A percentile compares a stretch with the other conserved stretches of the same genome.
These are phyloP conservation scores for Fusarium beomiforme DNA, from an alignment of 2,329 filamentous ascomycete genomes.

Conservation along the genomic window DNA sequence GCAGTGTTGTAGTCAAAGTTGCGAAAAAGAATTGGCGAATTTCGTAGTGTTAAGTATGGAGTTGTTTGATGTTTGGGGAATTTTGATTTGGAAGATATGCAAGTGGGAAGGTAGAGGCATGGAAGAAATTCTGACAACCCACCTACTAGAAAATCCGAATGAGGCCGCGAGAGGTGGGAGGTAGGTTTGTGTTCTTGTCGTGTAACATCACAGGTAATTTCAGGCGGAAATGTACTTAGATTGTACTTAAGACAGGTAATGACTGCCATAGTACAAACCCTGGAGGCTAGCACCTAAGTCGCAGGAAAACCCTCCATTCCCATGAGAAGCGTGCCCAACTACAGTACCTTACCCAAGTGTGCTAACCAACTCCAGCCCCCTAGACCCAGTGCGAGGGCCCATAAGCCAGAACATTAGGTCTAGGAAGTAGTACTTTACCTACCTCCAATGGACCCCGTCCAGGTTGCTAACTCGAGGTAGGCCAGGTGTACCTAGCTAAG, in stretches of 20 bases:
- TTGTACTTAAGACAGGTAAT: background rate
- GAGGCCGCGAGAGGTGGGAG: background rate
- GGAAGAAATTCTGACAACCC: conserved; percentile 36
- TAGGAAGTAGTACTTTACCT: no score
- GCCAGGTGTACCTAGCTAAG: no score
- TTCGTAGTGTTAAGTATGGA: conserved; percentile 10
- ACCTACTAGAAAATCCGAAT: conserved; percentile 27
- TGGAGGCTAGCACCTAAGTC: conserved; percentile 15
- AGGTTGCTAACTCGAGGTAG: no score
- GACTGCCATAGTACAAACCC: conserved; percentile 9
- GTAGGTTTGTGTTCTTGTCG: background rate
- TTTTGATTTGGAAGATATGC: conserved; percentile 29
- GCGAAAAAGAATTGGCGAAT: background rate
- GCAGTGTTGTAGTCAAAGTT: background rate
- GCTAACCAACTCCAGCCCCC: conserved; percentile 13
- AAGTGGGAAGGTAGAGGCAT: conserved; percentile 27
- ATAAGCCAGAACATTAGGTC: conserved; percentile 14
- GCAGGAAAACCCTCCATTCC: conserved; percentile 27
- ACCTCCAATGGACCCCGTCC: no score
- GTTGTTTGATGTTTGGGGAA: conserved; percentile 27
- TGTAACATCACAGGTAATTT: background rate
- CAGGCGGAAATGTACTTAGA: background rate
- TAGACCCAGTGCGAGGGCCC: conserved; percentile 7
- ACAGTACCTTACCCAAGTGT: background rate
- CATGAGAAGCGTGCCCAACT: background rate